phyloP scores from a whole-genome alignment of 257 asterid species.

The Solanum dulcamara region DNA sequence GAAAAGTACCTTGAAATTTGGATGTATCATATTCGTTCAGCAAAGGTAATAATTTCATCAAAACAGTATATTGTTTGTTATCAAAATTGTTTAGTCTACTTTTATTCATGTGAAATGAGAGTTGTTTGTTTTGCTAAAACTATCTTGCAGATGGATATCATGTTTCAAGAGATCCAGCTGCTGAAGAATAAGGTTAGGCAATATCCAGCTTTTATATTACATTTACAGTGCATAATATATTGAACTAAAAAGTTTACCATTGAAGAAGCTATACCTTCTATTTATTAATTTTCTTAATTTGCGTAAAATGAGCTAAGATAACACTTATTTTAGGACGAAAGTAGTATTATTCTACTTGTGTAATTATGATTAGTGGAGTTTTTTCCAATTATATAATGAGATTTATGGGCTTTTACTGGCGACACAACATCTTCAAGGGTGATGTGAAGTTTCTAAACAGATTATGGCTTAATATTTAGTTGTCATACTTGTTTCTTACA shows the following conservation, averaged over 20 bases:
- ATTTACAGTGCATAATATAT: neutral
- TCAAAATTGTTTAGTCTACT: neutral
- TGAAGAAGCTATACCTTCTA: neutral
- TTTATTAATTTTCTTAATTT: neutral
- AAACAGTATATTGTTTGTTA: neutral
- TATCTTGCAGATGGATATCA: constrained; percentile 55
- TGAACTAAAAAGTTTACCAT: neutral
- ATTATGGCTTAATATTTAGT: neutral
- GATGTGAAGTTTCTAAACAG: neutral
- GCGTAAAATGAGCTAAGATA: neutral
- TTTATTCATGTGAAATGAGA: neutral
- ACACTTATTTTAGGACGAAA: neutral
- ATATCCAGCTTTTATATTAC: neutral
- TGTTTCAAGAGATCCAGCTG: constrained; percentile 79
- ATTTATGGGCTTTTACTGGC: neutral
- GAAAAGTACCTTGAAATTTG: constrained; percentile 73
- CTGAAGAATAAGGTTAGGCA: constrained; percentile 63
- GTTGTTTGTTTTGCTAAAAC: neutral
- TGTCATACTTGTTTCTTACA: neutral
- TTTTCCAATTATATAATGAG: neutral
- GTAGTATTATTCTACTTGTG: neutral
- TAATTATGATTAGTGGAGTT: neutral
- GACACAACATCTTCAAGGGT: neutral
- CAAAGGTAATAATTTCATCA: constrained; percentile 40
- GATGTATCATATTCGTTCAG: constrained; percentile 69